phyloP scores from a whole-genome alignment of 768 basidiomycete genomes.

The Serpula lacrymans region DNA sequence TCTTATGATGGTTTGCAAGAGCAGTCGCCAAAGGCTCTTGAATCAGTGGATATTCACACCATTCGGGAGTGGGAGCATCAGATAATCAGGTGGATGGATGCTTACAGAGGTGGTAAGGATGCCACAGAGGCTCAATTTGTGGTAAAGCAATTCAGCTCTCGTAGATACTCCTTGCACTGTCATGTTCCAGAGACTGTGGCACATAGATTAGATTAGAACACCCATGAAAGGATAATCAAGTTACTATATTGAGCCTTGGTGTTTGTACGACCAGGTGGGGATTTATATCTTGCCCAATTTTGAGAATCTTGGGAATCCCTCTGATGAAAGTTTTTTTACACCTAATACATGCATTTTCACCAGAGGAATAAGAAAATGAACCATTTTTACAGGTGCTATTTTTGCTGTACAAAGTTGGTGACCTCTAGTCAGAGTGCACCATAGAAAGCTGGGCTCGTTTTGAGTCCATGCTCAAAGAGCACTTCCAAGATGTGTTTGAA shows the following conservation, averaged over 20 bases:
- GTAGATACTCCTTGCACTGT: slow-evolving; percentile 18
- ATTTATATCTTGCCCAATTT: slow-evolving; percentile 6
- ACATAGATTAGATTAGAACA: slow-evolving; percentile 5
- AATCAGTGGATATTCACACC: slow-evolving; percentile 8
- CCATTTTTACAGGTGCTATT: background rate
- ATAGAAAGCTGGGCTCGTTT: too few relatives aligned
- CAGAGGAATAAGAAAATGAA: slow-evolving; percentile 4
- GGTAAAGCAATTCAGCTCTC: slow-evolving; percentile 24
- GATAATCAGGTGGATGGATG: slow-evolving; percentile 28
- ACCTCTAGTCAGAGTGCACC: slow-evolving; percentile 2
- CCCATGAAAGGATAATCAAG: too few relatives aligned
- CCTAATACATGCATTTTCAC: slow-evolving; percentile 3
- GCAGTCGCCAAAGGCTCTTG: slow-evolving; percentile 15
- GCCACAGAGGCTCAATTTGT: slow-evolving; percentile 26
- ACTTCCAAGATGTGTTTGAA: too few relatives aligned
- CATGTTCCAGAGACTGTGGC: slow-evolving; percentile 14
- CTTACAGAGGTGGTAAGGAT: slow-evolving; percentile 25
- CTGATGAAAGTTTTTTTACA: slow-evolving; percentile 1
- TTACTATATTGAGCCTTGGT: background rate
- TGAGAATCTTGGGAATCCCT: slow-evolving; percentile 2
- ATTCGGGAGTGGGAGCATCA: slow-evolving; percentile 34
- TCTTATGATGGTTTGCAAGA: slow-evolving; percentile 14
- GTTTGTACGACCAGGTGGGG: slow-evolving; percentile 2
- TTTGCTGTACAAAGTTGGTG: slow-evolving; percentile 3
- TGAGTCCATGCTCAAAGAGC: too few relatives aligned